A percentile compares a stretch with the other conserved stretches of the same genome.
phyloP scores from a whole-genome alignment of 768 basidiomycete species.

The Termitomyces eurrhizus region DNA sequence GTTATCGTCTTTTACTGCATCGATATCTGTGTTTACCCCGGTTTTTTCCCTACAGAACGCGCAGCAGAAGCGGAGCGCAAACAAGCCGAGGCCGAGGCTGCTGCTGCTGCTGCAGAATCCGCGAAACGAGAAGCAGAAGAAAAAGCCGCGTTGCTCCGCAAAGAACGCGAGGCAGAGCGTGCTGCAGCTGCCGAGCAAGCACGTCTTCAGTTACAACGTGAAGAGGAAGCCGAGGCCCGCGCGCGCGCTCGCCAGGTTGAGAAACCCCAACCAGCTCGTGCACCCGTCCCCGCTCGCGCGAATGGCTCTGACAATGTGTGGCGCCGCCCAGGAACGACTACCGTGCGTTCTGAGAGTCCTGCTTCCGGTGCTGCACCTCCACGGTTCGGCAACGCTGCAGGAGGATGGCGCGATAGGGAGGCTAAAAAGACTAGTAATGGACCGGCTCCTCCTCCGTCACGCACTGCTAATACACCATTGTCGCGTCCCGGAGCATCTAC shows the following conservation, averaged over 20 bases:
- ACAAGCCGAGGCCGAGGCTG: conserved; percentile 47
- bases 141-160: conserved; percentile 44
- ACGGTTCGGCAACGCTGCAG: conserved; percentile 31
- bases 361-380: conserved; percentile 28
- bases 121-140: conserved; percentile 64
- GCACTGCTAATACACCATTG: conserved; percentile 20
- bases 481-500: conserved; percentile 35
- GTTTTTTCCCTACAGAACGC: conserved; percentile 32
- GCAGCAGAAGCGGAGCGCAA: conserved; percentile 51
- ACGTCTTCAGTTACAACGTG: conserved; percentile 57
- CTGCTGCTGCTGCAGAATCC: conserved; percentile 43
- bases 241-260: conserved; percentile 36
- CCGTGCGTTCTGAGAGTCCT: conserved; percentile 54
- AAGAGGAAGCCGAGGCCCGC: conserved; percentile 65
- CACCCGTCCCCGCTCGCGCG: conserved; percentile 24
- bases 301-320: conserved; percentile 25
- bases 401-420: conserved; percentile 25
- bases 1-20: neutral
- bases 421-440: conserved; percentile 14
- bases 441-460: conserved; percentile 14
- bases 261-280: conserved; percentile 25
- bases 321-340: conserved; percentile 28
- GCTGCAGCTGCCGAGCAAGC: conserved; percentile 51
- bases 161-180: conserved; percentile 46
- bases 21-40: neutral